phyloP scores from a whole-genome alignment of 139 green algal genomes.

The Closterium sp. region DNA sequence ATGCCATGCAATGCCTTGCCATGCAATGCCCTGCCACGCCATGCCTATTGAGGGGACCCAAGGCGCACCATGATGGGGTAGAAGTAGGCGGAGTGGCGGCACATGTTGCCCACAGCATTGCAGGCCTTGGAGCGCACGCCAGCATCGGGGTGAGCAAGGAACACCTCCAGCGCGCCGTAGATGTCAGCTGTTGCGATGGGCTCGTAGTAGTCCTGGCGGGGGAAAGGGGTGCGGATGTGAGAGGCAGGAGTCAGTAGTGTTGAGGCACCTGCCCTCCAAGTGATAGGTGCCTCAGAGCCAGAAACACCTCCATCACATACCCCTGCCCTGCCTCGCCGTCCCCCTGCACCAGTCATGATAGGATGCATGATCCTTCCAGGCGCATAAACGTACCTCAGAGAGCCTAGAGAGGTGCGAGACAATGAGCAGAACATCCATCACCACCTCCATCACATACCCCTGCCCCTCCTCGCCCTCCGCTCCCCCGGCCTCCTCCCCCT shows the following conservation, averaged over 20 bases:
- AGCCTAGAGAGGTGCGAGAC: conserved; percentile 28
- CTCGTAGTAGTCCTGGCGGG: conserved; percentile 61
- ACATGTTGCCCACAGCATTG: conserved; percentile 95
- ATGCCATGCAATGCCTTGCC: background rate
- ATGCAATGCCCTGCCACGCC: background rate
- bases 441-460: conserved; percentile 5
- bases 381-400: conserved; percentile 23
- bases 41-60: background rate
- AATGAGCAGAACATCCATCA: conserved; percentile 14
- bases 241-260: conserved; percentile 18
- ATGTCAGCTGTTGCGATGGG: conserved; percentile 57
- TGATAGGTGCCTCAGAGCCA: too few species aligned
- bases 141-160: conserved; percentile 61
- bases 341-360: too few species aligned
- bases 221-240: background rate
- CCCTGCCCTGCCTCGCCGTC: background rate
- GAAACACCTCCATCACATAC: background rate
- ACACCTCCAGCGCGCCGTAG: conserved; percentile 45
- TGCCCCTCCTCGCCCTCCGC: background rate
- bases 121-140: conserved; percentile 76
- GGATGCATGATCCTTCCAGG: too few species aligned
- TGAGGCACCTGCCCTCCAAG: conserved; percentile 35
- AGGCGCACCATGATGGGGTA: conserved; percentile 61
- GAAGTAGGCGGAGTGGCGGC: conserved; percentile 81
- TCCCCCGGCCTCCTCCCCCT: background rate